Percentiles rank a stretch among this genome's conserved stretches.
phyloP scores from a whole-genome alignment of 441 rosid species.

The Croton setiger region DNA sequence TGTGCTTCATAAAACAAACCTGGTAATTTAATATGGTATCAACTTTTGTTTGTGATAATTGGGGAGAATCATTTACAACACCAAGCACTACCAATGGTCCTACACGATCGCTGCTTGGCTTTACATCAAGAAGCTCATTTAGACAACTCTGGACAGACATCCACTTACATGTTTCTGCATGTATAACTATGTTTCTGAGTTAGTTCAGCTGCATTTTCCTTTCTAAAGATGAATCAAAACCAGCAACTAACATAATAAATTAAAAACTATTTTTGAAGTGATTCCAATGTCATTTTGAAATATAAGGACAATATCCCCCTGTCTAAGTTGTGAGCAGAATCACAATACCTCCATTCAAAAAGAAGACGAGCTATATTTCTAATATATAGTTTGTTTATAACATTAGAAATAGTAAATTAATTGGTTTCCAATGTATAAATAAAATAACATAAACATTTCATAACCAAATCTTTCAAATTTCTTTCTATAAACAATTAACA shows the following conservation, averaged over 20 bases:
- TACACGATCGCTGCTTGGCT: constrained; percentile 55
- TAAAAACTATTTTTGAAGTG: not conserved
- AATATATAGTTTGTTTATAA: not conserved
- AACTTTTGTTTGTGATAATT: constrained; percentile 33
- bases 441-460: not conserved
- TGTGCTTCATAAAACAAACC: constrained; percentile 36
- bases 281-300: not conserved
- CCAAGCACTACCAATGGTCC: constrained; percentile 57
- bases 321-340: not conserved
- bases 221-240: not conserved
- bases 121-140: constrained; percentile 45
- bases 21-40: constrained; percentile 49
- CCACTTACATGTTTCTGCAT: constrained; percentile 66
- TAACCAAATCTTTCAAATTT: not conserved
- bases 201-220: not conserved
- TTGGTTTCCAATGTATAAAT: not conserved
- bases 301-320: not conserved
- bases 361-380: not conserved
- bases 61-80: constrained; percentile 40
- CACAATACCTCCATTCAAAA: constrained; percentile 7
- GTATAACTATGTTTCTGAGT: constrained; percentile 11
- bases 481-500: constrained; percentile 4
- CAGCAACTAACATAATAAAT: constrained; percentile 1
- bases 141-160: constrained; percentile 58
- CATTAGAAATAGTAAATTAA: not conserved